Conservation (phyloP, 495 filamentous ascomycete genomes). For the Lophiotrema nucula region DNA sequence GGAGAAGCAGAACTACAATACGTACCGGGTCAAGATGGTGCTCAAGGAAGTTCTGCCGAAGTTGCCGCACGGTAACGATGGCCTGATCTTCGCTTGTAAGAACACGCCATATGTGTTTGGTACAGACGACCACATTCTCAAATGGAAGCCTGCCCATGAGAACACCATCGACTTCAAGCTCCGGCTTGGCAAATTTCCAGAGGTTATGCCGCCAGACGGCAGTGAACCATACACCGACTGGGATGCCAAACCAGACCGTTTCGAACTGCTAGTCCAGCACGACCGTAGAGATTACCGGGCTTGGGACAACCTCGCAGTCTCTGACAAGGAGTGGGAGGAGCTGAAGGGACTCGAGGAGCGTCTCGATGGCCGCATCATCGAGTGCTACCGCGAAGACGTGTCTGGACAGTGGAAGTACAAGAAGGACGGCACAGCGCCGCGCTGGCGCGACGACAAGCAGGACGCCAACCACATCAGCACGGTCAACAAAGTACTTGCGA, state of each 20-base stretch:
- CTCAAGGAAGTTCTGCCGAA: slow-evolving; percentile 79
- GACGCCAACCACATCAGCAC: slow-evolving; percentile 85
- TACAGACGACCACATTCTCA: slow-evolving; percentile 88
- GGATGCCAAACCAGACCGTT: slow-evolving; percentile 53
- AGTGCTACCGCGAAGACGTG: slow-evolving; percentile 78
- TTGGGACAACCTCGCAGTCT: slow-evolving; percentile 61
- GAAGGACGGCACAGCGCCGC: slow-evolving; percentile 49
- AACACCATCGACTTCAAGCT: slow-evolving; percentile 92
- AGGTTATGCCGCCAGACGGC: slow-evolving; percentile 60
- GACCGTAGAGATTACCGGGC: slow-evolving; percentile 60
- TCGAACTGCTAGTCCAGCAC: slow-evolving; percentile 58
- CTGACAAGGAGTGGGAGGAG: slow-evolving; percentile 76
- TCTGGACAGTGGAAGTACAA: slow-evolving; percentile 72
- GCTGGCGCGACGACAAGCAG: slow-evolving; percentile 85
- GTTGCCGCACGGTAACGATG: slow-evolving; percentile 89
- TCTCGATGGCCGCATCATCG: slow-evolving; percentile 79
- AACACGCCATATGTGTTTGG: slow-evolving; percentile 80
- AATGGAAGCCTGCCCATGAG: slow-evolving; percentile 92
- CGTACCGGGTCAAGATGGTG: slow-evolving; percentile 86
- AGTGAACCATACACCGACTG: slow-evolving; percentile 52
- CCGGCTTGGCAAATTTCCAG: slow-evolving; percentile 66
- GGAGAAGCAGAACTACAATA: slow-evolving; percentile 81
- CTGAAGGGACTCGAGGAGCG: slow-evolving; percentile 68
- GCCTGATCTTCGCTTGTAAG: slow-evolving; percentile 92
- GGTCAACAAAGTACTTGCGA: slow-evolving; percentile 76